A percentile compares a stretch with the other conserved stretches of the same genome.
phyloP scores from a whole-genome alignment of 2,329 filamentous ascomycete species.

The Simplicillium sp. region DNA sequence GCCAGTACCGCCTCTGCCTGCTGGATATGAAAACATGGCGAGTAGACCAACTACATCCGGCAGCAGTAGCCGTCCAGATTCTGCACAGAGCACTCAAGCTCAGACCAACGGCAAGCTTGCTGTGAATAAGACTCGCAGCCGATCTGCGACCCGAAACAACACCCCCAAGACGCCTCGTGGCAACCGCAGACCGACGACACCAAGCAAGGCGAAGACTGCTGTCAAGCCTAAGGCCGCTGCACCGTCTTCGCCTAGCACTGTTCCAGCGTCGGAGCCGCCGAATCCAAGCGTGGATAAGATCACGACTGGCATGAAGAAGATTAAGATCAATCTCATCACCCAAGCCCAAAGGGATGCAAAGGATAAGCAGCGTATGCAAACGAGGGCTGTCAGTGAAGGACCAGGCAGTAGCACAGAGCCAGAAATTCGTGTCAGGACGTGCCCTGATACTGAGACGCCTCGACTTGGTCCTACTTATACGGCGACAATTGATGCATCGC shows the following conservation, averaged over 20 bases:
- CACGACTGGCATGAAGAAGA: slow-evolving; percentile 50
- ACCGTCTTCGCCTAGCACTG: neutral
- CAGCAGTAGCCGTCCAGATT: slow-evolving; percentile 21
- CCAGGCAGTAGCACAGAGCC: neutral
- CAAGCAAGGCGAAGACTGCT: slow-evolving; percentile 8
- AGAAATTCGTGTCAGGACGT: too few relatives aligned
- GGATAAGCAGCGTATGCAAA: slow-evolving; percentile 19
- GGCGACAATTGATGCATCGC: slow-evolving; percentile 3
- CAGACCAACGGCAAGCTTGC: slow-evolving; percentile 31
- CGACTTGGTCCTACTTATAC: neutral
- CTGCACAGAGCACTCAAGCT: slow-evolving; percentile 29
- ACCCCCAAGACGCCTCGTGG: slow-evolving; percentile 19
- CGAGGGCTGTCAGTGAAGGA: slow-evolving; percentile 12
- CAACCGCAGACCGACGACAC: slow-evolving; percentile 15
- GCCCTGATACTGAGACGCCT: neutral
- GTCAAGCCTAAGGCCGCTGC: slow-evolving; percentile 6
- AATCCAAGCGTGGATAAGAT: slow-evolving; percentile 35
- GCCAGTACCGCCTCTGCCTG: slow-evolving; percentile 9
- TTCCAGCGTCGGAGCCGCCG: slow-evolving; percentile 4
- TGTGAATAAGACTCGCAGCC: slow-evolving; percentile 51
- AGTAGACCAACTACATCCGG: slow-evolving; percentile 12
- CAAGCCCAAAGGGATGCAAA: slow-evolving; percentile 48
- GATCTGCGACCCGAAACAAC: slow-evolving; percentile 34
- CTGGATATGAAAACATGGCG: slow-evolving; percentile 5
- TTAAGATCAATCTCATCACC: slow-evolving; percentile 52